phyloP scores from a whole-genome alignment of 2,329 filamentous ascomycete genomes.

The Fusarium palustre region DNA sequence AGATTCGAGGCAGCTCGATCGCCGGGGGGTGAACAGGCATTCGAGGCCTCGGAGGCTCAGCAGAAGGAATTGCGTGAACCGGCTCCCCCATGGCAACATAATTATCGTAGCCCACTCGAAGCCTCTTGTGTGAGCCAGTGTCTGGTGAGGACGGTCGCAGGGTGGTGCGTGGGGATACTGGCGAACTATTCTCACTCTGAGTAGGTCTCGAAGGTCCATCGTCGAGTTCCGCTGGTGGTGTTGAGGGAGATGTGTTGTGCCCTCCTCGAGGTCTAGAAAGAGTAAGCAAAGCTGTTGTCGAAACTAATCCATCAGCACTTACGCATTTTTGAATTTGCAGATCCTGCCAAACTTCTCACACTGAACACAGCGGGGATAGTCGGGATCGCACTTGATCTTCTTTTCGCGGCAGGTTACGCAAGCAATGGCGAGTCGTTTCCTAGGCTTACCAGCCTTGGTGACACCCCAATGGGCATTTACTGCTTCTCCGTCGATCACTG shows the following conservation, averaged over 20 bases:
- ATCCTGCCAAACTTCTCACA: constrained; percentile 90
- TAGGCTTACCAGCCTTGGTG: constrained; percentile 92
- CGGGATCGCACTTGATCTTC: constrained; percentile 97
- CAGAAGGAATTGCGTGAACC: constrained; percentile 45
- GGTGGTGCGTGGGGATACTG: constrained; percentile 60
- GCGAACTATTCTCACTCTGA: constrained; percentile 60
- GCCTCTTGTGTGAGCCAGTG: constrained; percentile 60
- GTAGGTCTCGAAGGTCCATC: constrained; percentile 53
- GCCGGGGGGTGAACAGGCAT: constrained; percentile 53
- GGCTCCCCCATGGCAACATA: constrained; percentile 56
- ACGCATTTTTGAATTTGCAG: constrained; percentile 90
- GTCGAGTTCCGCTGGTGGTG: constrained; percentile 64
- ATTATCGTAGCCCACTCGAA: constrained; percentile 61
- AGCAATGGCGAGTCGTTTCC: constrained; percentile 91
- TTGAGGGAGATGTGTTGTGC: constrained; percentile 67
- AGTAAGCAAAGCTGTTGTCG: constrained; percentile 11
- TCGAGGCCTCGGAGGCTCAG: constrained; percentile 55
- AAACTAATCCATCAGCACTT: constrained; percentile 57
- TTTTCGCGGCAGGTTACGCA: constrained; percentile 94
- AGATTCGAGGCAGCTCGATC: constrained; percentile 60
- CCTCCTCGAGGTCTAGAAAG: constrained; percentile 65
- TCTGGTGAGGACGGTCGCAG: constrained; percentile 52
- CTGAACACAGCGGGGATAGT: constrained; percentile 86
- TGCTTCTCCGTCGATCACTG: constrained; percentile 83
- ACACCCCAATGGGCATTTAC: constrained; percentile 95